Conservation (phyloP, 108 stramenopile species). For the Nitzschia inconspicua region DNA sequence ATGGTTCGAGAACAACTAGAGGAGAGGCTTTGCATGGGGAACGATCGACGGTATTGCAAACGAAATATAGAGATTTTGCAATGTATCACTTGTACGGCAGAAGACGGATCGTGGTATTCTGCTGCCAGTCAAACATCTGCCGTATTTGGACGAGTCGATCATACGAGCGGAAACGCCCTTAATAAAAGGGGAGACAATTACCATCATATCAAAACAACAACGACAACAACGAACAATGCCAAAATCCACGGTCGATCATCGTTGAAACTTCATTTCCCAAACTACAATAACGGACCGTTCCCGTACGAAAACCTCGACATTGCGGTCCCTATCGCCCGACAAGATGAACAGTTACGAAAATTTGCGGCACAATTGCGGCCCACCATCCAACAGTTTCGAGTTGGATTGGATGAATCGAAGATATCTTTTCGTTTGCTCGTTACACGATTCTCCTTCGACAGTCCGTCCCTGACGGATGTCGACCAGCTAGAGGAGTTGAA, state of each 20-base stretch:
- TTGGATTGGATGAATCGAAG: constrained; percentile 4
- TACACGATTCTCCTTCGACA: constrained; percentile 10
- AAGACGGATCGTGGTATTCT: constrained; percentile 19
- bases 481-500: constrained; percentile 5
- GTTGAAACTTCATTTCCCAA: constrained; percentile 14
- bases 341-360: constrained; percentile 10
- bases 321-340: constrained; percentile 19
- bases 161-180: too few species aligned
- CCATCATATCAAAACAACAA: too few species aligned
- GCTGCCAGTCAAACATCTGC: constrained; percentile 7
- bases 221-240: too few species aligned
- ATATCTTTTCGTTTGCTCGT: constrained; percentile 18
- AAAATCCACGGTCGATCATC: too few species aligned
- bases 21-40: constrained; percentile 1
- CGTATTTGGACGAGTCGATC: too few species aligned
- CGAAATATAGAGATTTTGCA: constrained; percentile 10
- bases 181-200: too few species aligned
- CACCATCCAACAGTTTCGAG: constrained; percentile 11
- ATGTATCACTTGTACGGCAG: constrained; percentile 12
- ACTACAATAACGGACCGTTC: constrained; percentile 26
- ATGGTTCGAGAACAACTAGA: not conserved
- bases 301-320: constrained; percentile 20
- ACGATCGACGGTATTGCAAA: constrained; percentile 6
- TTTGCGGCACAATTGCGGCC: constrained; percentile 15
- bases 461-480: not conserved